phyloP scores from a whole-genome alignment of 306 rosid genomes.

The Cucumis hystrix region DNA sequence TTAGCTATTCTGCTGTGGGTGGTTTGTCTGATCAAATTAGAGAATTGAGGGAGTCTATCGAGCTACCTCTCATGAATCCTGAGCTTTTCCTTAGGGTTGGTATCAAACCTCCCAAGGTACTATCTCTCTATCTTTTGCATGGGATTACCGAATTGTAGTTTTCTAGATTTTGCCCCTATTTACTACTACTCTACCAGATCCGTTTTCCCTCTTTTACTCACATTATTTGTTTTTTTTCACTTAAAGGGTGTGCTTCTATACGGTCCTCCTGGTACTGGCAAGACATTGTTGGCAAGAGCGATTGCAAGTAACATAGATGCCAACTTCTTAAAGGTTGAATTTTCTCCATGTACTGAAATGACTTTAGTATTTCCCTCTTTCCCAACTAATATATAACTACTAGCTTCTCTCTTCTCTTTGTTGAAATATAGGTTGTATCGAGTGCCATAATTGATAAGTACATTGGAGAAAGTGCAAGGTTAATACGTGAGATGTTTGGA shows the following conservation, averaged over 20 bases:
- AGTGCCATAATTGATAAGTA: conserved; percentile 96
- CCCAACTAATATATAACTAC: not conserved
- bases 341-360: not conserved
- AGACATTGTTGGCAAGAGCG: conserved; percentile 93
- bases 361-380: not conserved
- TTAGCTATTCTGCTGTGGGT: conserved; percentile 99
- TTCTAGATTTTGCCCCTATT: not conserved
- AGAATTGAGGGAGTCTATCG: conserved; percentile 92
- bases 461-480: conserved; percentile 91
- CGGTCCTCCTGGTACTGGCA: conserved; percentile 98
- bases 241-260: conserved; percentile 88
- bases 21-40: conserved; percentile 96
- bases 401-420: conserved; percentile 2
- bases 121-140: not conserved
- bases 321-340: conserved; percentile 69
- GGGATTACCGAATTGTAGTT: not conserved
- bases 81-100: conserved; percentile 96
- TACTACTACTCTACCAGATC: not conserved
- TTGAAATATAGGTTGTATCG: conserved; percentile 64
- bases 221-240: not conserved
- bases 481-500: conserved; percentile 97
- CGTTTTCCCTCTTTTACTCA: not conserved
- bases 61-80: conserved; percentile 94
- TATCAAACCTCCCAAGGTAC: conserved; percentile 94
- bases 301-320: conserved; percentile 98